phyloP scores from a whole-genome alignment of 495 filamentous ascomycete genomes.

The Daldinia grandis region DNA sequence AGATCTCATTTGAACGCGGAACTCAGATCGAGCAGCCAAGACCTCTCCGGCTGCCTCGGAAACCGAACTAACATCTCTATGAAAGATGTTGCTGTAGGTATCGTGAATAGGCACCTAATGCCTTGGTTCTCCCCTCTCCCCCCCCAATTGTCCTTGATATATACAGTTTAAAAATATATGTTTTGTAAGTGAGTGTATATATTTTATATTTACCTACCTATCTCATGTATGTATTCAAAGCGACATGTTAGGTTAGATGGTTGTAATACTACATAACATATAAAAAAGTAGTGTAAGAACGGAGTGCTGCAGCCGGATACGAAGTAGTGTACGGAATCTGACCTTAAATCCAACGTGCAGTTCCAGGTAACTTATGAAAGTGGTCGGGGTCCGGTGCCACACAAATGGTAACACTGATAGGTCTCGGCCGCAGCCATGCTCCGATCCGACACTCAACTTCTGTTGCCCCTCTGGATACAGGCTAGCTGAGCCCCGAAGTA shows the following conservation, averaged over 20 bases:
- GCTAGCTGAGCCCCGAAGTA: too few species aligned
- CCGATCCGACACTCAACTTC: neutral
- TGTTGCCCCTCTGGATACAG: neutral
- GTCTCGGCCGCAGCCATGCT: neutral
- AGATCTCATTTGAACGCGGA: constrained; percentile 18
- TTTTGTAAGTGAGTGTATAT: neutral
- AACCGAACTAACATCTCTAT: neutral
- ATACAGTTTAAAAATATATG: neutral
- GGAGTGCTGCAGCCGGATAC: too few species aligned
- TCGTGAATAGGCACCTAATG: too few species aligned
- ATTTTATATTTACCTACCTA: neutral
- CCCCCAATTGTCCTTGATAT: too few species aligned
- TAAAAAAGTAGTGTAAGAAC: too few species aligned
- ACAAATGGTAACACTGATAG: neutral
- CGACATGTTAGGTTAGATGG: neutral
- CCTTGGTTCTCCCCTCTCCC: too few species aligned
- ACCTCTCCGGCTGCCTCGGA: neutral
- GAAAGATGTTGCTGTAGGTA: neutral
- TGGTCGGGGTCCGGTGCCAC: neutral
- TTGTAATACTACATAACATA: too few species aligned
- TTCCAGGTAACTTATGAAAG: neutral
- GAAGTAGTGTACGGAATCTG: neutral
- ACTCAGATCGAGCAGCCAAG: constrained; percentile 12
- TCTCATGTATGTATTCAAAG: neutral
- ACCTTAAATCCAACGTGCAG: neutral